Evolutionary conservation across 2,329 filamentous ascomycete genomes (phyloP).

Genomic region (Lasiodiplodia hormozganensis): DNA sequence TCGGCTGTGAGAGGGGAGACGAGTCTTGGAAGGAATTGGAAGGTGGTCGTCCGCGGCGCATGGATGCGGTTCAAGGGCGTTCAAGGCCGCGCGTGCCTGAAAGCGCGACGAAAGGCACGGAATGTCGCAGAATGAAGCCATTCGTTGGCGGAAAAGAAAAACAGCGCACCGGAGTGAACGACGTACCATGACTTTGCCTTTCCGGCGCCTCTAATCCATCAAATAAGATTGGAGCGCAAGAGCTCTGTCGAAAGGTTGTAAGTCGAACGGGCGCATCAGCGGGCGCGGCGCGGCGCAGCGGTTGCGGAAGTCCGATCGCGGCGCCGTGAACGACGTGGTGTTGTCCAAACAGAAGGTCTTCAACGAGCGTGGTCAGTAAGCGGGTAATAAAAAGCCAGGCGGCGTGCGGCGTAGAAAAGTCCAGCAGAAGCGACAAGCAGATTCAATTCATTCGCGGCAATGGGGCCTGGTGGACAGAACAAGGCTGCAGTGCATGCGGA

Average conservation of each 20-base stretch:
- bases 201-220: constrained; percentile 1
- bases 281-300: constrained; percentile 4
- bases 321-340: not conserved
- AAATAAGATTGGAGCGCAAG: constrained; percentile 4
- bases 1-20: not conserved
- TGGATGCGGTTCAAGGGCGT: not conserved
- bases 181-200: constrained; percentile 12
- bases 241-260: constrained; percentile 11
- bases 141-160: not conserved
- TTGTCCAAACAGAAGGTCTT: not conserved
- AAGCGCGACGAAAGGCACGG: constrained; percentile 9
- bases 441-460: constrained; percentile 2
- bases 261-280: constrained; percentile 9
- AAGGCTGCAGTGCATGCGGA: constrained; percentile 23
- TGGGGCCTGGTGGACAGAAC: constrained; percentile 16
- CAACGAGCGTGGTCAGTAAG: not conserved
- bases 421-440: not conserved
- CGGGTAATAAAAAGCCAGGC: not conserved
- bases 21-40: constrained; percentile 10
- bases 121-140: constrained; percentile 9
- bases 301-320: not conserved
- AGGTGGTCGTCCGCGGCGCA: constrained; percentile 11
- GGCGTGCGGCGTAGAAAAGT: constrained; percentile 5
- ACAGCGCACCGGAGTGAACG: not conserved
- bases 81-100: not conserved